Percentiles rank a stretch among this genome's conserved stretches.
phyloP scores from a whole-genome alignment of 805 yeast species.

The Saturnispora bothae region DNA sequence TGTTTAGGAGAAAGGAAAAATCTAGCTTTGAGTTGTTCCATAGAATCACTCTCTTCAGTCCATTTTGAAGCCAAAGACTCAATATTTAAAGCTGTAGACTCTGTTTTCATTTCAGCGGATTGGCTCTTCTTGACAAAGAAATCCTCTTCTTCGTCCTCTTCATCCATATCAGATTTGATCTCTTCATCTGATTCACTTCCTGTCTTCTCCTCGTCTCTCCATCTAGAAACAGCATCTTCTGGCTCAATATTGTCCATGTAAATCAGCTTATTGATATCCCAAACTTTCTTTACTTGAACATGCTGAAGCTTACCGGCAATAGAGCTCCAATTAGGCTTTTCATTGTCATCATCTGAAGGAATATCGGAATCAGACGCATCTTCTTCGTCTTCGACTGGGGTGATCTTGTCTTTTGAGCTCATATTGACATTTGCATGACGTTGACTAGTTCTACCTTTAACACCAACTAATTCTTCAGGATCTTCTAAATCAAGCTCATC shows the following conservation, averaged over 20 bases:
- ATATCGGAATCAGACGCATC: conserved; percentile 45
- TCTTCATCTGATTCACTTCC: conserved; percentile 26
- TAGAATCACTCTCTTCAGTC: conserved; percentile 27
- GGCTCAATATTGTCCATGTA: conserved; percentile 75
- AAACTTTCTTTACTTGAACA: conserved; percentile 38
- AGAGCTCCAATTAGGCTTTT: conserved; percentile 22
- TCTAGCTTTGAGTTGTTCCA: conserved; percentile 33
- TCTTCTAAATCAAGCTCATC: conserved; percentile 20
- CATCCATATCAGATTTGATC: conserved; percentile 30
- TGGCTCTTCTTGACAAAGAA: conserved; percentile 43
- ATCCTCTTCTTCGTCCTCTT: conserved; percentile 39
- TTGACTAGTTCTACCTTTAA: conserved; percentile 54
- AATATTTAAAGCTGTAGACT: conserved; percentile 15
- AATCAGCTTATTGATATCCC: conserved; percentile 75
- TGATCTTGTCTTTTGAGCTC: conserved; percentile 31
- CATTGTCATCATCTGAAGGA: conserved; percentile 25
- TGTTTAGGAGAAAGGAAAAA: conserved; percentile 46
- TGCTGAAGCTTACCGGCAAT: conserved; percentile 57
- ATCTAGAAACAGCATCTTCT: conserved; percentile 56
- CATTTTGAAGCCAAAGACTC: conserved; percentile 40
- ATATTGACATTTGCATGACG: conserved; percentile 41
- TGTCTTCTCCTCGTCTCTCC: conserved; percentile 40
- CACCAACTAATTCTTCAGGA: conserved; percentile 23
- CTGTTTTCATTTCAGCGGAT: conserved; percentile 25
- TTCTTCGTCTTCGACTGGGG: conserved; percentile 34